These are phyloP conservation scores for Tolypocladium album DNA, from an alignment of 2,329 filamentous ascomycete species.

Conservation along the genomic window DNA sequence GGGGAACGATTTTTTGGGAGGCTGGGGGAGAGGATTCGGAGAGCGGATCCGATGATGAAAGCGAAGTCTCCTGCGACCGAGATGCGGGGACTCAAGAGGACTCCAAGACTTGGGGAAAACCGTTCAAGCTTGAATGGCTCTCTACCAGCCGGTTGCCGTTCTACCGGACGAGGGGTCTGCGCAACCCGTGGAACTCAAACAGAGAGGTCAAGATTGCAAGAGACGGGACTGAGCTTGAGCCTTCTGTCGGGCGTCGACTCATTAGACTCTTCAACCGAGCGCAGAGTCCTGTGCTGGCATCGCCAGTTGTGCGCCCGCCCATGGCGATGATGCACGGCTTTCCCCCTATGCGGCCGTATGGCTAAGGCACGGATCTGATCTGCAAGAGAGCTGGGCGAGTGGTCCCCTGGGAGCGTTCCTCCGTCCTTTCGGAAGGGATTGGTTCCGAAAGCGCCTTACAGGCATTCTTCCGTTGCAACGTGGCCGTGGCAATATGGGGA, in stretches of 20 bases:
- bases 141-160: slow-evolving; percentile 78
- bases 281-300: slow-evolving; percentile 25
- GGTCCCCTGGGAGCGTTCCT: not conserved
- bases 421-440: not conserved
- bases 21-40: slow-evolving; percentile 50
- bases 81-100: slow-evolving; percentile 32
- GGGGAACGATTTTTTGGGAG: slow-evolving; percentile 98
- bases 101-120: slow-evolving; percentile 72
- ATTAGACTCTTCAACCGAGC: slow-evolving; percentile 65
- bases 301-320: slow-evolving; percentile 18
- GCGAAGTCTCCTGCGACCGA: slow-evolving; percentile 24
- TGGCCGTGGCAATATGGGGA: not conserved
- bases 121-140: slow-evolving; percentile 84
- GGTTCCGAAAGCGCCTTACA: not conserved
- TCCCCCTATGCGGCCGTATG: slow-evolving; percentile 24
- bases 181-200: slow-evolving; percentile 93
- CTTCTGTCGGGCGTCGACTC: slow-evolving; percentile 64
- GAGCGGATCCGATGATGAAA: slow-evolving; percentile 33
- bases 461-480: not conserved
- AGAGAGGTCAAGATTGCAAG: slow-evolving; percentile 92
- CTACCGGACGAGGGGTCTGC: slow-evolving; percentile 73
- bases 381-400: not conserved
- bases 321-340: slow-evolving; percentile 27
- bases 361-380: slow-evolving; percentile 8
- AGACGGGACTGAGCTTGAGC: slow-evolving; percentile 88